Conservation (phyloP, 495 filamentous ascomycete species). For the Astrothelium subdiscretum region DNA sequence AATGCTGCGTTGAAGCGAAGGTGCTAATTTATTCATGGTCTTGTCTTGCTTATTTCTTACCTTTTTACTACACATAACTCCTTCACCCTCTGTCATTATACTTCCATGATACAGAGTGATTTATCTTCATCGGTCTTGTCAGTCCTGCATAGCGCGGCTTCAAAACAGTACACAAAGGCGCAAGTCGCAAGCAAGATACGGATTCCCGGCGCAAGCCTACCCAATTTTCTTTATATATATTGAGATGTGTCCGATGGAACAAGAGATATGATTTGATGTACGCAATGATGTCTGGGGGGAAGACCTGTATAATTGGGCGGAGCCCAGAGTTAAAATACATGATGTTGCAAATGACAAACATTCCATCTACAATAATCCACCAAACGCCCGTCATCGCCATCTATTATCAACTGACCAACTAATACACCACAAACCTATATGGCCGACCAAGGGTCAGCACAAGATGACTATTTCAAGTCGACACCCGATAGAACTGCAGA, state of each 20-base stretch:
- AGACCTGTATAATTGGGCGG: neutral
- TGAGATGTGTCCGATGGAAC: neutral
- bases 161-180: neutral
- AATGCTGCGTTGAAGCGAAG: neutral
- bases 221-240: neutral
- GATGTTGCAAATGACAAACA: neutral
- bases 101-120: too few species aligned
- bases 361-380: neutral
- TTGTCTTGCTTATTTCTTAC: neutral
- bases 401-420: neutral
- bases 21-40: neutral
- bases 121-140: neutral
- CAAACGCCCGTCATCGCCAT: neutral
- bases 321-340: neutral
- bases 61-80: neutral
- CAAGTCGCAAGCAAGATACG: neutral
- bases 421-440: too few species aligned
- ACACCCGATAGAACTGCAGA: constrained; percentile 18
- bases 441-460: too few species aligned
- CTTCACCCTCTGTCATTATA: neutral
- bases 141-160: neutral
- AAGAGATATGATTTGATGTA: neutral
- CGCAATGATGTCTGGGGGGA: neutral
- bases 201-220: neutral
- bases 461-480: too few species aligned